phyloP scores from a whole-genome alignment of 1,284 basidiomycete species.

The Peniophora sp. region DNA sequence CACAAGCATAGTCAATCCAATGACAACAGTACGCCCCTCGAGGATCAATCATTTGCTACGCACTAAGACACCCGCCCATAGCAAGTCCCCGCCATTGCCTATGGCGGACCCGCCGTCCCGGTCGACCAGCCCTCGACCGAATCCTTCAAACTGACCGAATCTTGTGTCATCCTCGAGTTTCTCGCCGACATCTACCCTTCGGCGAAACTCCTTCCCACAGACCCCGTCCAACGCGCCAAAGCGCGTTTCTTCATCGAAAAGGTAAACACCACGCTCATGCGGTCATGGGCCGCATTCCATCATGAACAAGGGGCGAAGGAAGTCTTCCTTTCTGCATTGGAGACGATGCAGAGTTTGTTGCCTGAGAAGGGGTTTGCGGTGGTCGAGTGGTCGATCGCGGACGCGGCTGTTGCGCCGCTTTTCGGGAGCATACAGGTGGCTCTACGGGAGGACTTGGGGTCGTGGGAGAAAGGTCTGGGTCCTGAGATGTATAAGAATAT shows the following conservation, averaged over 20 bases:
- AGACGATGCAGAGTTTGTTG: slow-evolving; percentile 26
- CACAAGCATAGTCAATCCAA: background rate
- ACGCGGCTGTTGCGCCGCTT: slow-evolving; percentile 44
- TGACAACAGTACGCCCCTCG: slow-evolving; percentile 34
- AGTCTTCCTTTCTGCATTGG: slow-evolving; percentile 22
- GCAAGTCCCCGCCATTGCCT: slow-evolving; percentile 48
- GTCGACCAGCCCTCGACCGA: slow-evolving; percentile 48
- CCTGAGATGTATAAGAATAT: background rate
- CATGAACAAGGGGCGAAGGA: slow-evolving; percentile 30
- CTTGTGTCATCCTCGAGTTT: slow-evolving; percentile 56
- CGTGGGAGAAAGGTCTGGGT: background rate
- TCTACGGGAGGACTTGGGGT: slow-evolving; percentile 9
- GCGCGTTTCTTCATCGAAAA: slow-evolving; percentile 39
- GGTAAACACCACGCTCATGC: slow-evolving; percentile 26
- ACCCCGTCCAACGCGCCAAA: slow-evolving; percentile 49
- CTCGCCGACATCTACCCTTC: slow-evolving; percentile 46
- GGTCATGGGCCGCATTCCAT: background rate
- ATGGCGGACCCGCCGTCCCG: slow-evolving; percentile 43
- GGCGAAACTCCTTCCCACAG: slow-evolving; percentile 39
- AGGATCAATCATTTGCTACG: slow-evolving; percentile 49
- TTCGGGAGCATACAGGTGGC: slow-evolving; percentile 22
- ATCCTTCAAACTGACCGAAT: slow-evolving; percentile 53
- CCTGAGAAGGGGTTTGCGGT: slow-evolving; percentile 21
- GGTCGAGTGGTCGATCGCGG: slow-evolving; percentile 40
- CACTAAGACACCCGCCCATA: background rate